Conservation (phyloP, 805 yeast species). For the Cyberlindnera euphorbiiphila region DNA sequence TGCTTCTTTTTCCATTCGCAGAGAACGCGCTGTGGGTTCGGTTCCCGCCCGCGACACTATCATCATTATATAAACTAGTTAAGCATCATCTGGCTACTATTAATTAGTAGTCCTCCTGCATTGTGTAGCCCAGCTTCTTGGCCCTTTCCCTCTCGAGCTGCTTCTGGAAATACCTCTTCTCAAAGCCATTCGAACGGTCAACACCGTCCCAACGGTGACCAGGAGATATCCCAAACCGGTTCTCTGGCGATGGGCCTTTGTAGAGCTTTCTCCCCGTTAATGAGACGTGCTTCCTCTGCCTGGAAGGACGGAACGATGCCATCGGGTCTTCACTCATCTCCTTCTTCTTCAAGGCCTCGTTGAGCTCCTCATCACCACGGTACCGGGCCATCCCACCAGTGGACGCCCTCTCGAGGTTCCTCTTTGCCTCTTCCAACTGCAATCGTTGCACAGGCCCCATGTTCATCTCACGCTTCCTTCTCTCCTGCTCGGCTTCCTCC, state of each 20-base stretch:
- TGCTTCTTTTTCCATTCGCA: too few species aligned
- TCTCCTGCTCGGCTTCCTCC: constrained; percentile 28
- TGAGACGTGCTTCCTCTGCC: constrained; percentile 26
- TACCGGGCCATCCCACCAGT: constrained; percentile 29
- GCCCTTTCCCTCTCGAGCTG: constrained; percentile 34
- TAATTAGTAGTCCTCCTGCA: constrained; percentile 38
- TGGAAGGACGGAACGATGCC: constrained; percentile 37
- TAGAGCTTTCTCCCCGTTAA: constrained; percentile 53
- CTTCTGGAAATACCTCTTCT: constrained; percentile 51
- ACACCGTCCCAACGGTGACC: constrained; percentile 92
- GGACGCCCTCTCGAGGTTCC: constrained; percentile 28
- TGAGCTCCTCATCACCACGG: constrained; percentile 38
- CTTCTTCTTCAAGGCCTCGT: constrained; percentile 30
- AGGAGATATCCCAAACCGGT: constrained; percentile 72
- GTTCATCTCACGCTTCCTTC: constrained; percentile 30
- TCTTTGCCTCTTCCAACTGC: constrained; percentile 34
- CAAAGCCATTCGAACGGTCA: constrained; percentile 87
- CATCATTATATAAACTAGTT: too few species aligned
- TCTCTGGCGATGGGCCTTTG: constrained; percentile 52
- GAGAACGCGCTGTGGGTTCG: too few species aligned
- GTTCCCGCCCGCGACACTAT: too few species aligned
- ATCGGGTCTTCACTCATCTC: constrained; percentile 65
- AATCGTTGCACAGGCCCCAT: constrained; percentile 38
- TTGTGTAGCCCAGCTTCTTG: constrained; percentile 32
- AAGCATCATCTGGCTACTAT: too few species aligned